phyloP scores from a whole-genome alignment of 2,329 filamentous ascomycete genomes.

The Fusarium tjaetaba region DNA sequence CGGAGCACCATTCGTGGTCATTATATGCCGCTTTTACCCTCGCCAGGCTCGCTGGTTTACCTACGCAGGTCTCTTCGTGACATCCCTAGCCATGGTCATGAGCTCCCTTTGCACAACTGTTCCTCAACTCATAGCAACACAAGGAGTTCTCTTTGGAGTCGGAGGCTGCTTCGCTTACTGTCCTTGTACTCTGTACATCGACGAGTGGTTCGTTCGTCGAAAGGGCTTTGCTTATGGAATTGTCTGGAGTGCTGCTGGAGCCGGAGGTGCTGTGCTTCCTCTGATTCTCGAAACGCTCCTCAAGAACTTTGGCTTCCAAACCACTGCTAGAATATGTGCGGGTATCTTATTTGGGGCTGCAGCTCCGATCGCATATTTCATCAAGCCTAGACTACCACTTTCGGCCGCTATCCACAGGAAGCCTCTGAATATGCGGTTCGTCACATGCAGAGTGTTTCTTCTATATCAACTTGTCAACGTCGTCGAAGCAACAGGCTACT shows the following conservation, averaged over 20 bases:
- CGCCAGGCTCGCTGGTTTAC: slow-evolving; percentile 51
- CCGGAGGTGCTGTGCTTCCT: slow-evolving; percentile 58
- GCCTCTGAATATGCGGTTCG: slow-evolving; percentile 56
- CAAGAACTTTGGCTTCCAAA: slow-evolving; percentile 54
- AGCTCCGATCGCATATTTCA: slow-evolving; percentile 60
- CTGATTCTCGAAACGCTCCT: slow-evolving; percentile 60
- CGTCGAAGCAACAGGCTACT: slow-evolving; percentile 66
- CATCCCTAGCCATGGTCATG: slow-evolving; percentile 59
- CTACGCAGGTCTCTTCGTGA: slow-evolving; percentile 54
- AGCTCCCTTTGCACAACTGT: slow-evolving; percentile 59
- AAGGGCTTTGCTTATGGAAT: slow-evolving; percentile 62
- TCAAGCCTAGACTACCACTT: slow-evolving; percentile 61
- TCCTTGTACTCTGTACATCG: slow-evolving; percentile 63
- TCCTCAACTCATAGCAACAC: slow-evolving; percentile 62
- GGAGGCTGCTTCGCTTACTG: slow-evolving; percentile 63
- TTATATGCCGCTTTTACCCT: slow-evolving; percentile 53
- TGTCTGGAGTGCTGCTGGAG: slow-evolving; percentile 53
- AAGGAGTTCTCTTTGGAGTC: slow-evolving; percentile 66
- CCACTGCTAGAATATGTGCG: slow-evolving; percentile 57
- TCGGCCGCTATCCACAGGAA: slow-evolving; percentile 43
- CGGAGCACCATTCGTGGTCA: slow-evolving; percentile 56
- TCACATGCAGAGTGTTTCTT: slow-evolving; percentile 61
- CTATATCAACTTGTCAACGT: slow-evolving; percentile 65
- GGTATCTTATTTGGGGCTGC: slow-evolving; percentile 58
- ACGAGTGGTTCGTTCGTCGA: slow-evolving; percentile 62